phyloP scores from a whole-genome alignment of 2,329 filamentous ascomycete species.

The Tympanopsis confertula region DNA sequence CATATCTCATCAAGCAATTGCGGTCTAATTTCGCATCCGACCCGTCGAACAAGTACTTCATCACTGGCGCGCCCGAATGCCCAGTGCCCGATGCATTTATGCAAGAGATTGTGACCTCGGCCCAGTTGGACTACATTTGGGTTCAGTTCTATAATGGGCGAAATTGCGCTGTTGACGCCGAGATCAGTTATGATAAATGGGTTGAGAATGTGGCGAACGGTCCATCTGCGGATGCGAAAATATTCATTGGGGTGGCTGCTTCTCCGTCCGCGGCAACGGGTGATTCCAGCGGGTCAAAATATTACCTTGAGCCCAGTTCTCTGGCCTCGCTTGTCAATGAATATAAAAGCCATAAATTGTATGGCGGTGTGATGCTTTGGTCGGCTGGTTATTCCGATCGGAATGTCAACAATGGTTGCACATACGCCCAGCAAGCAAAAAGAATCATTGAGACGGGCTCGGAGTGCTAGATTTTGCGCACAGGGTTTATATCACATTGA shows the following conservation, averaged over 20 bases:
- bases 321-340: conserved; percentile 16
- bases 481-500: too few species aligned
- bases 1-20: conserved; percentile 14
- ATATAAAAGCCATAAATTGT: conserved; percentile 13
- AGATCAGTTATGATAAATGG: conserved; percentile 11
- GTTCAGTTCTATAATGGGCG: conserved; percentile 32
- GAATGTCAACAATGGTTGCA: conserved; percentile 20
- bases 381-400: conserved; percentile 25
- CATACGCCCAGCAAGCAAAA: conserved; percentile 24
- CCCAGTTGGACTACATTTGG: conserved; percentile 28
- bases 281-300: conserved; percentile 14
- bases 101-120: conserved; percentile 20
- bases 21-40: conserved; percentile 20
- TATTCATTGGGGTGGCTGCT: conserved; percentile 17
- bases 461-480: too few species aligned
- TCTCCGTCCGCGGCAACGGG: conserved; percentile 20
- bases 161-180: conserved; percentile 8
- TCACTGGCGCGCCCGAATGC: conserved; percentile 34
- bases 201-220: conserved; percentile 10
- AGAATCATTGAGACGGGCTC: conserved; percentile 18
- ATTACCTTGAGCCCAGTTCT: conserved; percentile 19
- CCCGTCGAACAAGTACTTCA: conserved; percentile 23
- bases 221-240: conserved; percentile 12
- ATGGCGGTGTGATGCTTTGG: conserved; percentile 28
- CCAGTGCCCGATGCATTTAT: conserved; percentile 29